Evolutionary conservation across 768 basidiomycete genomes (phyloP), one percentile per base, ranked within the genome.

Genomic region (Baorangia bicolor): DNA sequence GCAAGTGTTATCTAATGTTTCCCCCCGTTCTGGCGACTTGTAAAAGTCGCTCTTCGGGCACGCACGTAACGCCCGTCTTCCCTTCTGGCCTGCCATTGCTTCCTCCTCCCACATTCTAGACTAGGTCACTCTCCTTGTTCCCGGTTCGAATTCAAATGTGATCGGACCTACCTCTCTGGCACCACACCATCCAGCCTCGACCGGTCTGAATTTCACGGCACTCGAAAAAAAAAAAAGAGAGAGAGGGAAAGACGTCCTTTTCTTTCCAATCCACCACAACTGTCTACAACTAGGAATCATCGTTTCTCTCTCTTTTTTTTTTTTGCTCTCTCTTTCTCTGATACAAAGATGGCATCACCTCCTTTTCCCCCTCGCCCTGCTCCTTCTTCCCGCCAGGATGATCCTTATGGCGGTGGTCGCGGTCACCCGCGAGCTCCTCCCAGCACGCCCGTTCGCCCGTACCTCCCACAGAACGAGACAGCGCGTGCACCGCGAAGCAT

Each of bases 151-250:
- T 64, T 66, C 50, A 66, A 69, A 69, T 66, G 53, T 38, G 46
- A 51, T 51, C 47, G 31, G 44, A 50, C 18, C 37, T 38, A 23
- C 49, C 42, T 30, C 27, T n/a, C 40, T 35, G 33, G 40, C 30
- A 13, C 38, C 35, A 11, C 25, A 39, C 8, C 4, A 18, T 53
- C 49, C 51, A 53, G 61, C 47, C 62, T 57, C 55, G 65, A 52
- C 56, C 61, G 34, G 65, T 63, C 64, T 66, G 57, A 61, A 55
- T 53, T n/a, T n/a, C n/a, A n/a, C n/a, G n/a, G n/a, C n/a, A n/a
- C n/a, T n/a, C n/a, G n/a, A n/a, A n/a, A n/a, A n/a, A n/a, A n/a
- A n/a, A n/a, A n/a, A n/a, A n/a, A n/a, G n/a, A n/a, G n/a, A n/a
- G n/a, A n/a, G n/a, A n/a, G n/a, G n/a, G n/a, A n/a, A n/a, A n/a